Evolutionary conservation across 768 basidiomycete species (phyloP).

Genomic region (Termitomyces sp.): DNA sequence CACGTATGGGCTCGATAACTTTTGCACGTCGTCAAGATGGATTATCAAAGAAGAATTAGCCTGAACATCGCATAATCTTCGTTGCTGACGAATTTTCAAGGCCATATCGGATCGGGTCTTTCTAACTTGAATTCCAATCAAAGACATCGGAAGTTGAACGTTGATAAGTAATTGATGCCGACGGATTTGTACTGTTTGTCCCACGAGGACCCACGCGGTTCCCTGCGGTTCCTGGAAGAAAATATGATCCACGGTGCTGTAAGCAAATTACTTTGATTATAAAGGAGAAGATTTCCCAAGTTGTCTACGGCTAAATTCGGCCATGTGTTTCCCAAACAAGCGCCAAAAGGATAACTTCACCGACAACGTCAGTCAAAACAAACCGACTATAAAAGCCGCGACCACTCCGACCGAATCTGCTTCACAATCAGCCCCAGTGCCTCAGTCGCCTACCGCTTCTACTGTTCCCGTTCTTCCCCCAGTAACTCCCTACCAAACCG

Average conservation of each 20-base stretch:
- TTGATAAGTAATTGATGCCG: slow-evolving; percentile 2
- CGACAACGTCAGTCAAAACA: slow-evolving; percentile 17
- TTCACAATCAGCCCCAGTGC: slow-evolving; percentile 4
- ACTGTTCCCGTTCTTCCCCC: slow-evolving; percentile 9
- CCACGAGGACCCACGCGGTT: slow-evolving; percentile 19
- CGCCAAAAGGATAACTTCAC: slow-evolving; percentile 25
- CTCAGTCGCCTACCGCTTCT: slow-evolving; percentile 5
- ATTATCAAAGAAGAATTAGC: background rate
- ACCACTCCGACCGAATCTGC: background rate
- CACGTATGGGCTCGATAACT: background rate
- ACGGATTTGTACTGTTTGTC: slow-evolving; percentile 11
- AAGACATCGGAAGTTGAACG: background rate
- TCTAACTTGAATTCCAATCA: background rate
- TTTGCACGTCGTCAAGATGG: background rate
- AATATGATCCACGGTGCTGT: background rate
- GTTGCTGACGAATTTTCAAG: background rate
- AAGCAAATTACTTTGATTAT: slow-evolving; percentile 9
- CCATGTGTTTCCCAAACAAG: slow-evolving; percentile 30
- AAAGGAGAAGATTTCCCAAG: slow-evolving; percentile 4
- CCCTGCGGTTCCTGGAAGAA: background rate
- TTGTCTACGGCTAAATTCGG: background rate
- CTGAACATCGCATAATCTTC: background rate
- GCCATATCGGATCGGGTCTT: background rate
- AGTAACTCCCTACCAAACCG: slow-evolving; percentile 10
- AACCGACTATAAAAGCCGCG: slow-evolving; percentile 23